A percentile compares a stretch with the other conserved stretches of the same genome.
Conservation (phyloP, 2,329 filamentous ascomycete species). For the Stachybotrys chlorohalonatus region DNA sequence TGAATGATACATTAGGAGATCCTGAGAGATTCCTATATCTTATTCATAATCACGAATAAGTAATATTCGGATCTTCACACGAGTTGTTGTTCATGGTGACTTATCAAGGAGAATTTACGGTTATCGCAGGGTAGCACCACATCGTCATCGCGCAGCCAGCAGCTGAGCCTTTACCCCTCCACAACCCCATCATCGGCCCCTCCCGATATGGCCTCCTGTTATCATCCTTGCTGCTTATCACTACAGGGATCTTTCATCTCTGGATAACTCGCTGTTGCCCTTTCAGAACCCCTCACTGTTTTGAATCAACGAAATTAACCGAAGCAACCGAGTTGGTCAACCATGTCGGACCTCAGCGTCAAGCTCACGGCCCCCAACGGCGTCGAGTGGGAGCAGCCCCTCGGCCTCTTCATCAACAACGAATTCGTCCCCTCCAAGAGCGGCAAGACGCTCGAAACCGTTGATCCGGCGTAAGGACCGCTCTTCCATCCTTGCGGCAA, state of each 20-base stretch:
- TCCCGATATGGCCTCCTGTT: neutral
- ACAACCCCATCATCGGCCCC: neutral
- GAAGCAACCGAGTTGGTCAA: conserved; percentile 1
- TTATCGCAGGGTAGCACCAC: neutral
- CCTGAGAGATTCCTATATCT: no score
- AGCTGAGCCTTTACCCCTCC: neutral
- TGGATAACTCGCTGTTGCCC: conserved; percentile 3
- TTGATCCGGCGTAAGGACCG: conserved; percentile 14
- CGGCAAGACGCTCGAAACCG: conserved; percentile 15
- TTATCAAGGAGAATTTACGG: neutral
- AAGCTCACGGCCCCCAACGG: conserved; percentile 73
- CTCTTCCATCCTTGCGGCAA: no score
- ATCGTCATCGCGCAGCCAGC: neutral
- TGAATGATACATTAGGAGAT: no score
- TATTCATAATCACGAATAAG: no score
- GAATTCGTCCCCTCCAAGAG: conserved; percentile 51
- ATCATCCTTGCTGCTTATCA: neutral
- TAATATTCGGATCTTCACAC: no score
- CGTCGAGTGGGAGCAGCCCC: conserved; percentile 61
- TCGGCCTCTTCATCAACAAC: conserved; percentile 77
- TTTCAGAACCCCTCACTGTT: no score
- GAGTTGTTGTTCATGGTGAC: neutral
- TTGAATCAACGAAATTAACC: neutral
- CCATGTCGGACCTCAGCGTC: conserved; percentile 22
- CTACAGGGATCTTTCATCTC: conserved; percentile 3